Conservation (phyloP, 306 rosid genomes). For the Malus asiatica region DNA sequence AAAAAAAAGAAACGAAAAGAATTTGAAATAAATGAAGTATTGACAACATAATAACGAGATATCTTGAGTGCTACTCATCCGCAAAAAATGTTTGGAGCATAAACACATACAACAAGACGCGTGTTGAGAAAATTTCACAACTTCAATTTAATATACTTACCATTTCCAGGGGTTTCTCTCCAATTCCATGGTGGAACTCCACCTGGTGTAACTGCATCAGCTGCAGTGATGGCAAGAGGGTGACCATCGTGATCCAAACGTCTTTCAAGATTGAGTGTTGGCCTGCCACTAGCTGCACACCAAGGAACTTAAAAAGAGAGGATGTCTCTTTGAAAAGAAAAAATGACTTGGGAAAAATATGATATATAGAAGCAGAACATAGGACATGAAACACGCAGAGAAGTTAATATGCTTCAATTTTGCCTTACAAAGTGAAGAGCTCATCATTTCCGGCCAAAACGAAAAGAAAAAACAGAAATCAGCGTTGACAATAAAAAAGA, state of each 20-base stretch:
- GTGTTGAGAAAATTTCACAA: neutral
- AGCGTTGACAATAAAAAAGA: neutral
- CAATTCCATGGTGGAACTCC: constrained; percentile 98
- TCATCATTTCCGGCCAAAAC: neutral
- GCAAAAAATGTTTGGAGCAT: neutral
- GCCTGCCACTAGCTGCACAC: constrained; percentile 72
- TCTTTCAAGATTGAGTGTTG: constrained; percentile 89
- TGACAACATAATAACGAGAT: neutral
- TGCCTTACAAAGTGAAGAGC: neutral
- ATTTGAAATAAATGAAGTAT: neutral
- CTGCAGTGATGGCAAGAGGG: constrained; percentile 89
- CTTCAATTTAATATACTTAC: constrained; percentile 28
- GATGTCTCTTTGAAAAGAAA: neutral
- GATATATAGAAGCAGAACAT: neutral
- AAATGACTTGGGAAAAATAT: neutral
- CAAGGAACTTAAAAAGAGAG: constrained; percentile 16
- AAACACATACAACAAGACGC: neutral
- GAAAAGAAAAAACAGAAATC: neutral
- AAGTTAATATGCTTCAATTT: neutral
- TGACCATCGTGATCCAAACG: constrained; percentile 87
- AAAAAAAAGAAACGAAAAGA: constrained; percentile 3
- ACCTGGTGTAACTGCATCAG: constrained; percentile 76
- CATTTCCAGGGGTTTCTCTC: constrained; percentile 95
- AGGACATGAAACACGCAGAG: neutral
- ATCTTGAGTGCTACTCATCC: neutral